A percentile compares a stretch with the other conserved stretches of the same genome.
Evolutionary conservation across 768 basidiomycete species (phyloP).

Genomic region (Lentinula sp.): DNA sequence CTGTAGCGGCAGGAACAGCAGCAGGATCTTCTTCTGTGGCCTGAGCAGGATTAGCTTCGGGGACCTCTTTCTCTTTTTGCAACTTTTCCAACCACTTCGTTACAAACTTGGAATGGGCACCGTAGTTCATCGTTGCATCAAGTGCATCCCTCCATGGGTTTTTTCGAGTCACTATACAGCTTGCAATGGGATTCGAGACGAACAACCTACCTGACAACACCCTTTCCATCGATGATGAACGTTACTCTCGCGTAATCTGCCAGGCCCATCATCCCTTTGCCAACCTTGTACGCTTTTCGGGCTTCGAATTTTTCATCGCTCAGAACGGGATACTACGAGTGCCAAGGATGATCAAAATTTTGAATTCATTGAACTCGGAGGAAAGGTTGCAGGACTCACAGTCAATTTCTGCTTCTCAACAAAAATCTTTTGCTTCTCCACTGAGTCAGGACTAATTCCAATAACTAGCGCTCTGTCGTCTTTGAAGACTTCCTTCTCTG

Average conservation of each 20-base stretch:
- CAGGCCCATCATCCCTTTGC: constrained; percentile 63
- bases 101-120: constrained; percentile 67
- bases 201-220: constrained; percentile 52
- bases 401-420: constrained; percentile 65
- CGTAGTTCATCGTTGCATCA: constrained; percentile 56
- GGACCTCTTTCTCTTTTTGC: constrained; percentile 28
- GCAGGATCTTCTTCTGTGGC: not conserved
- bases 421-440: constrained; percentile 69
- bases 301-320: constrained; percentile 63
- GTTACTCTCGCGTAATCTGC: constrained; percentile 55
- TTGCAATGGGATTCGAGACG: not conserved
- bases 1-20: not conserved
- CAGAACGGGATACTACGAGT: constrained; percentile 65
- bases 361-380: too few species aligned
- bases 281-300: constrained; percentile 60
- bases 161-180: not conserved
- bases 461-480: constrained; percentile 58
- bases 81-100: constrained; percentile 58
- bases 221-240: constrained; percentile 69
- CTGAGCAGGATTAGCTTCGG: not conserved
- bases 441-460: constrained; percentile 69
- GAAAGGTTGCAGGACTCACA: constrained; percentile 27
- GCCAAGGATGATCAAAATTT: not conserved
- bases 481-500: constrained; percentile 64
- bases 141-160: constrained; percentile 41